phyloP scores from a whole-genome alignment of 1,284 basidiomycete species.

The Puccinia brachypodii region DNA sequence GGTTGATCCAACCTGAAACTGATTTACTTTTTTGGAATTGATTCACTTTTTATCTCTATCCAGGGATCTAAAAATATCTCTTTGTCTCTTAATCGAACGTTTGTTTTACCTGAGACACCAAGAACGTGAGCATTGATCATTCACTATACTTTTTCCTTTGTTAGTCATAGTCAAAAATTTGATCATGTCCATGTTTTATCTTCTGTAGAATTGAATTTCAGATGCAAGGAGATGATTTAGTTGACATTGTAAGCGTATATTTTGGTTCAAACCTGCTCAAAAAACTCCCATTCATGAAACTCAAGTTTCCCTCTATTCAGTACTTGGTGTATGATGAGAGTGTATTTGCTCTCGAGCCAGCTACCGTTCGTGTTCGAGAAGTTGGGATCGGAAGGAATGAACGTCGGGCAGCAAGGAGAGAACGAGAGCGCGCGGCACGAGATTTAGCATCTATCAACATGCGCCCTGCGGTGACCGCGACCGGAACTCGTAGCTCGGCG shows the following conservation, averaged over 20 bases:
- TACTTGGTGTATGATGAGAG: slow-evolving; percentile 77
- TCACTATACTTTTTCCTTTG: neutral
- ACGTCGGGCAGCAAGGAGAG: slow-evolving; percentile 74
- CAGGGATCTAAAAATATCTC: slow-evolving; percentile 55
- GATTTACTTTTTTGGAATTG: neutral
- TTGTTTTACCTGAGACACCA: slow-evolving; percentile 82
- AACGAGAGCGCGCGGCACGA: slow-evolving; percentile 66
- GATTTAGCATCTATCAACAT: slow-evolving; percentile 57
- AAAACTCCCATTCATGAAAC: slow-evolving; percentile 5
- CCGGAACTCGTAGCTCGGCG: slow-evolving; percentile 47
- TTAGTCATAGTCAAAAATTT: neutral
- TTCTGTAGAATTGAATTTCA: slow-evolving; percentile 66
- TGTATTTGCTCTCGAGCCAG: slow-evolving; percentile 81
- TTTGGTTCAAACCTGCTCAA: neutral
- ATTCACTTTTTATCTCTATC: neutral
- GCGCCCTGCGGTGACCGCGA: slow-evolving; percentile 14
- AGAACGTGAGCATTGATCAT: slow-evolving; percentile 60
- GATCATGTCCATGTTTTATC: neutral
- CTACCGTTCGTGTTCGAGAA: slow-evolving; percentile 83
- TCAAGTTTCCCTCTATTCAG: slow-evolving; percentile 6
- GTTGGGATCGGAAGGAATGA: slow-evolving; percentile 81
- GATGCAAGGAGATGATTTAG: slow-evolving; percentile 83
- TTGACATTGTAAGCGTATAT: slow-evolving; percentile 64
- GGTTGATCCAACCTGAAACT: slow-evolving; percentile 71
- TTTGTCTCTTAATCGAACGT: slow-evolving; percentile 64